Conservation (phyloP, 371 early-diverging fungal species). For the Coemansia sp. region DNA sequence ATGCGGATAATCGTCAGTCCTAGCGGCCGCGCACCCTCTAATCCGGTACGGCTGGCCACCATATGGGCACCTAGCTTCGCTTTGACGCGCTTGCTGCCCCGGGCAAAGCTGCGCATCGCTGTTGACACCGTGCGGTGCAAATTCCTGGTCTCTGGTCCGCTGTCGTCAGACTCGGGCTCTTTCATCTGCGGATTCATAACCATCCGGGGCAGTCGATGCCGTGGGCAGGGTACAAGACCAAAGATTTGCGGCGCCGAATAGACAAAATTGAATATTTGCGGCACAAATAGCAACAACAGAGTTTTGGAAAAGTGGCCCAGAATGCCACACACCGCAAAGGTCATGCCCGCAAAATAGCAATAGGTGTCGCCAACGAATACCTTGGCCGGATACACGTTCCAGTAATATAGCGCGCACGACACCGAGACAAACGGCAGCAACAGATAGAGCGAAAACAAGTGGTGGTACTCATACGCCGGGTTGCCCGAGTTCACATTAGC, state of each 20-base stretch:
- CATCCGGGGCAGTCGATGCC: constrained; percentile 91
- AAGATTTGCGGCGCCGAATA: constrained; percentile 95
- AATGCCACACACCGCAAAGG: constrained; percentile 93
- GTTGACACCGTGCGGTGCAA: constrained; percentile 33
- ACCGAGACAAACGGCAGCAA: constrained; percentile 90
- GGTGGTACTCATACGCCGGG: constrained; percentile 59
- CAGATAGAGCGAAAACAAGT: constrained; percentile 83
- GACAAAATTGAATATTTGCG: constrained; percentile 95
- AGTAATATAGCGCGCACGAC: constrained; percentile 69
- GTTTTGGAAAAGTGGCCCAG: constrained; percentile 93
- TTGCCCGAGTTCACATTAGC: constrained; percentile 61
- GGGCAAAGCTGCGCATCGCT: constrained; percentile 41
- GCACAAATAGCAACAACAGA: constrained; percentile 87
- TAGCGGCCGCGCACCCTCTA: constrained; percentile 29
- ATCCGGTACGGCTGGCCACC: constrained; percentile 46
- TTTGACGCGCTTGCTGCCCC: not conserved
- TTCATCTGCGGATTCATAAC: not conserved
- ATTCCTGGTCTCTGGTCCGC: constrained; percentile 4
- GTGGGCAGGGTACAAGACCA: constrained; percentile 93
- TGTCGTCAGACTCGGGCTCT: not conserved
- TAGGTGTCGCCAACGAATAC: constrained; percentile 98
- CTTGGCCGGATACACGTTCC: constrained; percentile 91
- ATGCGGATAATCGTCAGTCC: constrained; percentile 42
- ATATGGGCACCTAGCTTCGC: constrained; percentile 8
- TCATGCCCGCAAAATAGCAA: constrained; percentile 98